phyloP scores from a whole-genome alignment of 306 rosid species.

The Rosa persica region DNA sequence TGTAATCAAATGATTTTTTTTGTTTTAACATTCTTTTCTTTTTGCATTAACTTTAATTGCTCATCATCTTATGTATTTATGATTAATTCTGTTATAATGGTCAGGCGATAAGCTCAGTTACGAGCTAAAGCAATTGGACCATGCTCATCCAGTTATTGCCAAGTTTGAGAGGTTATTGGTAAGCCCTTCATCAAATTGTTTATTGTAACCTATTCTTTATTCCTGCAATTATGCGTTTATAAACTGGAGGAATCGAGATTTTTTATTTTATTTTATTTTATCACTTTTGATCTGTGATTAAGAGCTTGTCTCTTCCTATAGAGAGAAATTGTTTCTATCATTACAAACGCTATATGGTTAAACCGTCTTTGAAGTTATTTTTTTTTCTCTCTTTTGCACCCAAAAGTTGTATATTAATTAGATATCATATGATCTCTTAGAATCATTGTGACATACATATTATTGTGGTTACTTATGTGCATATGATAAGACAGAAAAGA shows the following conservation, averaged over 20 bases:
- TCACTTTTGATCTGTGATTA: background rate
- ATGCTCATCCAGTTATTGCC: constrained; percentile 50
- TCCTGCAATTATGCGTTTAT: background rate
- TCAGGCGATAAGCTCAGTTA: constrained; percentile 49
- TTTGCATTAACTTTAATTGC: background rate
- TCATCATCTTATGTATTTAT: constrained; percentile 5
- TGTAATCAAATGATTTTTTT: background rate
- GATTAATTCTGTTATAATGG: constrained; percentile 23
- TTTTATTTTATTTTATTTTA: too few species aligned
- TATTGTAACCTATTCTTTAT: constrained; percentile 8
- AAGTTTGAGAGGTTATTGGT: constrained; percentile 87
- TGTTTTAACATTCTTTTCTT: background rate
- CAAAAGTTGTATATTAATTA: background rate
- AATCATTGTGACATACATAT: background rate
- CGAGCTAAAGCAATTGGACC: constrained; percentile 52
- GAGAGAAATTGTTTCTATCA: too few species aligned
- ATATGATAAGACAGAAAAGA: background rate
- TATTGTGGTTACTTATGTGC: background rate
- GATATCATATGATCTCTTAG: background rate
- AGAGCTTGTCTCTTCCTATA: background rate
- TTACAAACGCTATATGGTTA: background rate
- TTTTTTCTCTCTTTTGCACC: background rate
- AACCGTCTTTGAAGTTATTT: background rate
- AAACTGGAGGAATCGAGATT: background rate
- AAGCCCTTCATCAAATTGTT: constrained; percentile 34